Conservation (phyloP, 1,139 yeast genomes). For the Hansenula lynferdii region DNA sequence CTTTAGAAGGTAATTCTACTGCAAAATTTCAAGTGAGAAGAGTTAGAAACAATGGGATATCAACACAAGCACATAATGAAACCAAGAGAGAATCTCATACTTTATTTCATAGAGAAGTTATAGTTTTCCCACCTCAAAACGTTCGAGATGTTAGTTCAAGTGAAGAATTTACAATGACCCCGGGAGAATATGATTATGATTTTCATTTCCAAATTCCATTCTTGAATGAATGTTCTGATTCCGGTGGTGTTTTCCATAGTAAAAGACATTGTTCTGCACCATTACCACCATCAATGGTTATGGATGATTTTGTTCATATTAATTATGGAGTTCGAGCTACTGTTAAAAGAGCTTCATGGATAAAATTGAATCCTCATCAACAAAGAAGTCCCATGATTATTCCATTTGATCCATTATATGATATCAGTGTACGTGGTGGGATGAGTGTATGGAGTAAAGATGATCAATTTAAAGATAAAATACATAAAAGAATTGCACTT, state of each 20-base stretch:
- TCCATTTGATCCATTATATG: slow-evolving; percentile 38
- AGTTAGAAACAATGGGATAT: no score
- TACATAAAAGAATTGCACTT: slow-evolving; percentile 39
- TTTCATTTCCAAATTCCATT: slow-evolving; percentile 51
- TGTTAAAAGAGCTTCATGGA: slow-evolving; percentile 37
- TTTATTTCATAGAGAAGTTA: slow-evolving; percentile 7
- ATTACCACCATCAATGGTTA: no score
- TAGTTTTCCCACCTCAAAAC: slow-evolving; percentile 56
- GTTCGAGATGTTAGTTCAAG: slow-evolving; percentile 41
- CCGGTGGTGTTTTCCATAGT: not conserved
- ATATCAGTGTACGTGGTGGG: slow-evolving; percentile 15
- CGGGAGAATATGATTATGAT: slow-evolving; percentile 54
- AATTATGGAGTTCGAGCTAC: not conserved
- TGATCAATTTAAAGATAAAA: slow-evolving; percentile 31
- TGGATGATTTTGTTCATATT: no score
- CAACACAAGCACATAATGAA: no score
- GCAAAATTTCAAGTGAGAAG: no score
- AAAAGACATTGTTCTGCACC: no score
- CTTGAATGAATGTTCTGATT: slow-evolving; percentile 34
- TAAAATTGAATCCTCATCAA: slow-evolving; percentile 44
- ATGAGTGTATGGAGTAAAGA: slow-evolving; percentile 39
- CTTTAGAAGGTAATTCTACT: no score
- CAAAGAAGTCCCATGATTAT: slow-evolving; percentile 47
- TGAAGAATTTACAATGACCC: slow-evolving; percentile 50
- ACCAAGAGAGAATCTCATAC: not conserved